Evolutionary conservation across 305 asterid genomes (phyloP).

Genomic region (Fraxinus paxiana): DNA sequence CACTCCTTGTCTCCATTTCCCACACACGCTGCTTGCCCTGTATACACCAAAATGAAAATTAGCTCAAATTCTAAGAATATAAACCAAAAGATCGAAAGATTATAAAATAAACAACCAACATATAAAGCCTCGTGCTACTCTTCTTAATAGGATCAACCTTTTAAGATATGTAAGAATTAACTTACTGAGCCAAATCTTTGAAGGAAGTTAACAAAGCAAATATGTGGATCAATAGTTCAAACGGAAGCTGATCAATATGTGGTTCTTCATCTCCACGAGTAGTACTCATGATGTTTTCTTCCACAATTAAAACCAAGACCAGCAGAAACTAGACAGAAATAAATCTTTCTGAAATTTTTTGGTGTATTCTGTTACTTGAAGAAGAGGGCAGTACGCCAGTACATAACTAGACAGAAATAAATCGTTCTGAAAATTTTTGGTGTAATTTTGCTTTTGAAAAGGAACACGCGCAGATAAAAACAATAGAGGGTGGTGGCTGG

Average conservation of each 20-base stretch:
- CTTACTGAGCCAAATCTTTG: constrained; percentile 81
- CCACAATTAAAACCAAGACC: background rate
- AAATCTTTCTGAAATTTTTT: background rate
- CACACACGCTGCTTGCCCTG: constrained; percentile 67
- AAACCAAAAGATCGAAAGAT: background rate
- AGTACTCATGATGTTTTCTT: constrained; percentile 29
- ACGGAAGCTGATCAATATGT: constrained; percentile 74
- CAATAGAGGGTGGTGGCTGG: background rate
- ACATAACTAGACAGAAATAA: background rate
- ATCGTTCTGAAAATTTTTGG: too few species aligned
- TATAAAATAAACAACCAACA: background rate
- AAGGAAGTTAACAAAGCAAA: constrained; percentile 64
- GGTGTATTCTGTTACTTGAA: background rate
- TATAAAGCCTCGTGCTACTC: background rate
- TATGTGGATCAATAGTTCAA: constrained; percentile 72
- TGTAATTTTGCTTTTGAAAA: background rate
- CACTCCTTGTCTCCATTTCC: constrained; percentile 86
- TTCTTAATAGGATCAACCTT: background rate
- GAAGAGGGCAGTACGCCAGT: background rate
- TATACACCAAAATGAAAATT: background rate
- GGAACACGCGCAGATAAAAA: background rate
- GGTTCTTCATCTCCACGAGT: constrained; percentile 39
- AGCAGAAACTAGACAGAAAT: background rate
- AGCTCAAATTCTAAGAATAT: background rate
- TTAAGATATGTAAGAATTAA: constrained; percentile 3